phyloP scores from a whole-genome alignment of 108 stramenopile genomes.

The Cyclotella atomus region DNA sequence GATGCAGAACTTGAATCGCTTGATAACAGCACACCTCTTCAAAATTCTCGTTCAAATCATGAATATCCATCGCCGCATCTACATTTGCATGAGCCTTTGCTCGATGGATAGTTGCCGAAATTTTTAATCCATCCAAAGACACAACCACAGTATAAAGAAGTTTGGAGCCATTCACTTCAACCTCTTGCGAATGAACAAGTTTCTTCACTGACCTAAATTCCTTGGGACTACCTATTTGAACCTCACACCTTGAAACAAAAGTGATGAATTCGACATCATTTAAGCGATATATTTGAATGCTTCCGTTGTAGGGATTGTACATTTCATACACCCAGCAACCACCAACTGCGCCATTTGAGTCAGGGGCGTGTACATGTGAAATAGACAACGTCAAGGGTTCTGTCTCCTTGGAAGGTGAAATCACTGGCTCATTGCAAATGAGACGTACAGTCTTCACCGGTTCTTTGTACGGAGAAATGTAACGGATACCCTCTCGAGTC shows the following conservation, averaged over 20 bases:
- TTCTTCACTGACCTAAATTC: neutral
- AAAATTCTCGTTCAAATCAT: neutral
- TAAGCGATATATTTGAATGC: neutral
- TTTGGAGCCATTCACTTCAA: neutral
- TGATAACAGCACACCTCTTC: neutral
- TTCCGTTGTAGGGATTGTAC: conserved; percentile 34
- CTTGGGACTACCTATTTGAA: neutral
- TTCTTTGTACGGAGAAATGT: conserved; percentile 28
- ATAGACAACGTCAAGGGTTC: conserved; percentile 16
- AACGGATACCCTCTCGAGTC: neutral
- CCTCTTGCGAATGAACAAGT: conserved; percentile 22
- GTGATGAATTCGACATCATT: conserved; percentile 17
- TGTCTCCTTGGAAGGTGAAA: neutral
- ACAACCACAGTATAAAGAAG: conserved; percentile 6
- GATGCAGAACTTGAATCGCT: conserved; percentile 15
- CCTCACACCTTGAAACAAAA: neutral
- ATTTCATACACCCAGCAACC: conserved; percentile 26
- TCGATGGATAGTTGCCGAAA: conserved; percentile 8
- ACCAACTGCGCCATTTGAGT: neutral
- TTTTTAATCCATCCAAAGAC: conserved; percentile 7
- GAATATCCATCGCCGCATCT: neutral
- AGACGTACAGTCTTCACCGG: conserved; percentile 1
- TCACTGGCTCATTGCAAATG: conserved; percentile 23
- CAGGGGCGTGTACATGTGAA: neutral
- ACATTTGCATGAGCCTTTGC: neutral